Base-by-base conservation (phyloP, 352 stramenopile species). In the Globisporangium irregulare region DNA sequence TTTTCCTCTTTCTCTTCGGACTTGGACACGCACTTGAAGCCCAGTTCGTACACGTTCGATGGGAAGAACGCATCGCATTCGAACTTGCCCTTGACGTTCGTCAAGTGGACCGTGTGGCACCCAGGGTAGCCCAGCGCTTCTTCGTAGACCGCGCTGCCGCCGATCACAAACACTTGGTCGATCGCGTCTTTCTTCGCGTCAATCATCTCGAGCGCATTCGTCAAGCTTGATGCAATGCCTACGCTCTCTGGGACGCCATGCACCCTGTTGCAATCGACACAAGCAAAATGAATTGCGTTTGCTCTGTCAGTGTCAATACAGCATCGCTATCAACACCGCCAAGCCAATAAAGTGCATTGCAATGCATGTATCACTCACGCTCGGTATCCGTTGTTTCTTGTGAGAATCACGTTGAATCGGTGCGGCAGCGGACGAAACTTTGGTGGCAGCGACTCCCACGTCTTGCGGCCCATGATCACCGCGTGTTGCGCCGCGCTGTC, bases 391-490 rank as follows among this genome's bases (percentile, higher is more conserved):
- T 69, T 58, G 61, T 97, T 94, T 24, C 90, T 82, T 38, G 90
- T 98, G 29, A 99, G 81, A 4, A 99, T 85, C 29, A 99, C 87
- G 77, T 99, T 99, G 62, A 95, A 86, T 24, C 98, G 92, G 55
- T 95, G 93, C 29, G 86, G 82, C 46, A 99, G 79, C 12, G 98
- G 98, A 3, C 97, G 90, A 67, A 99, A 98, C 73, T 98, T 98
- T 50, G 84, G 48, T 5, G 98, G 98, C 59, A 99, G 97, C 65
- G 95, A 99, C 67, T 99, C 93, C 96, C 97, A 99, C 20, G 98
- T 99, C 81, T 99, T 99, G 54, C 97, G 93, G 18, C 98, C 98
- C 98, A 99, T 99, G 76, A 99, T 97, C 38, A 99, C 97, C 0
- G 97, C 98, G 84, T 99, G 92, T 56, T 96, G 89, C 48, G 72